Conservation (phyloP, 2,329 filamentous ascomycete species). For the Penicillium sp. region DNA sequence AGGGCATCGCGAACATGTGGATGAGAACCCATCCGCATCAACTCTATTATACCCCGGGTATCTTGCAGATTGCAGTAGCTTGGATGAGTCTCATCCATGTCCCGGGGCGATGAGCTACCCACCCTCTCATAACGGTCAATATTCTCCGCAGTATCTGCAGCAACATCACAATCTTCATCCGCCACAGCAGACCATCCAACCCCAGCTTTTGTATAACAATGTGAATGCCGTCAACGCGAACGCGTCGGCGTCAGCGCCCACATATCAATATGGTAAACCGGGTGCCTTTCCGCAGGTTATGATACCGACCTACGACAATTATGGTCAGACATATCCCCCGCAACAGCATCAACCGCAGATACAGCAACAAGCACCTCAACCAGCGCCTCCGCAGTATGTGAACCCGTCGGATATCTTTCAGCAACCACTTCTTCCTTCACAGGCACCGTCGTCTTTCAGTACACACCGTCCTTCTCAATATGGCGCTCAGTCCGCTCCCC, state of each 20-base stretch:
- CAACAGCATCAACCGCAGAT: constrained; percentile 40
- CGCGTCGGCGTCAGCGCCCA: constrained; percentile 36
- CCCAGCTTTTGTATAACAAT: constrained; percentile 44
- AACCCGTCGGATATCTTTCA: constrained; percentile 44
- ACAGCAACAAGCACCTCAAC: constrained; percentile 25
- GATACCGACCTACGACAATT: constrained; percentile 38
- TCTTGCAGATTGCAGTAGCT: constrained; percentile 24
- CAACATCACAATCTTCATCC: constrained; percentile 32
- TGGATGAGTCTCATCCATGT: constrained; percentile 30
- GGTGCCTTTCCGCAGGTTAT: constrained; percentile 40
- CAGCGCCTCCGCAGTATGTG: constrained; percentile 39
- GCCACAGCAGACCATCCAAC: constrained; percentile 38
- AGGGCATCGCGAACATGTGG: constrained; percentile 20
- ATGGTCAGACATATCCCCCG: constrained; percentile 37
- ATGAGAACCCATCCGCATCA: constrained; percentile 15
- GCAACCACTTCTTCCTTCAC: constrained; percentile 36
- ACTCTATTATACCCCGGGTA: constrained; percentile 11
- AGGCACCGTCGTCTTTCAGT: constrained; percentile 35
- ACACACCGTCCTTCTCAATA: constrained; percentile 35
- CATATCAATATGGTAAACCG: constrained; percentile 44
- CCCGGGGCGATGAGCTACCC: constrained; percentile 48
- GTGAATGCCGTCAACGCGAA: constrained; percentile 20
- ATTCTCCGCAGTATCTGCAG: constrained; percentile 41
- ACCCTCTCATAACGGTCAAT: constrained; percentile 47
- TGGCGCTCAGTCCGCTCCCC: constrained; percentile 30